Base-by-base conservation (phyloP, 2,329 filamentous ascomycete species). In the Triangularia setosa region DNA sequence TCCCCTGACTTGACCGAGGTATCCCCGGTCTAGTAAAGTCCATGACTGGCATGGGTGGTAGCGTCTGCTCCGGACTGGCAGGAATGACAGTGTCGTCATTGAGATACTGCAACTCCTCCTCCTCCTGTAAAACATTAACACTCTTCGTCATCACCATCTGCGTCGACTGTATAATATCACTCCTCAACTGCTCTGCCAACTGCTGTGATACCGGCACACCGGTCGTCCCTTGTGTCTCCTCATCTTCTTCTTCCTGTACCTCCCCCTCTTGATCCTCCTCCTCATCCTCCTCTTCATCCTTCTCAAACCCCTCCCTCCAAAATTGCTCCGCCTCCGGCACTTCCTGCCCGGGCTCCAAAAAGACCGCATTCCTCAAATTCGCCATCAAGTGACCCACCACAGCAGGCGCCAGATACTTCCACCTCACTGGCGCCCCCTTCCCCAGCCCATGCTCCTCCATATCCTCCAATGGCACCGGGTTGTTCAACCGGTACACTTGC, bases 401-500 rank as follows among this genome's bases (percentile, higher is more conserved):
- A 1, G 83, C 84, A 1, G 85, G 86, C 1, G 82, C 83, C 0
- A 89, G 73, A 68, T 83, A 86, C 2, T 75, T 74, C 65, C 83
- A 87, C 58, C 80, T 82, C 25, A 78, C 76, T n/a, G 86, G 80
- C 1, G 79, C 74, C 1, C 76, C 75, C 4, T 79, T 76, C 0
- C 87, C 72, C 75, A 4, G 79, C 76, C 0, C 87, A 71, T 83
- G 52, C 21, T 25, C 52, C 2, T 55, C 80, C 77, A 89, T 84
- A 60, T 81, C 77, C 0, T 78, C 75, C 1, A 85, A 75, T 0
- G 80, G 75, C 1, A 87, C 77, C 0, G 86, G 83, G 71, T 89
- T 82, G 69, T 88, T 87, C 25, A 90, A 79, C 73, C 86, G 80
- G 70, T 88, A 90, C 0, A 90, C 78, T 69, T 88, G 79, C 23